Percentiles rank a stretch among this genome's conserved stretches.
Conservation (phyloP, 768 basidiomycete species). For the Pleurotus tuoliensis region DNA sequence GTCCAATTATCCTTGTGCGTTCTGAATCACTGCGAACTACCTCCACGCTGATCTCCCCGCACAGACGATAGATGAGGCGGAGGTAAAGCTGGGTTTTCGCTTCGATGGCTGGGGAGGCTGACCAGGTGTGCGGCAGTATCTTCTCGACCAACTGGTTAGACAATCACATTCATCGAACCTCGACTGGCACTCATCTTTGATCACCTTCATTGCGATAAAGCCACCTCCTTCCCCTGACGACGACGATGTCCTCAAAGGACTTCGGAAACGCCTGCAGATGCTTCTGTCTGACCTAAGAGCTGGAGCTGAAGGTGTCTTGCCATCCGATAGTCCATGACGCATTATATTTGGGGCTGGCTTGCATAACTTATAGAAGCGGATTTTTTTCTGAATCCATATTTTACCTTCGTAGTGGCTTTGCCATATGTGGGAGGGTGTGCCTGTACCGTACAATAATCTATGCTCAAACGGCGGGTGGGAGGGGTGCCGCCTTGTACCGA, state of each 20-base stretch:
- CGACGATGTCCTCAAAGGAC: conserved; percentile 32
- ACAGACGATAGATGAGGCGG: conserved; percentile 2
- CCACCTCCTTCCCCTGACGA: conserved; percentile 34
- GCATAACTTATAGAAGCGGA: too few relatives aligned
- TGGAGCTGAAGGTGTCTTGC: conserved; percentile 27
- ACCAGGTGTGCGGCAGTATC: conserved; percentile 20
- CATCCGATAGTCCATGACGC: neutral
- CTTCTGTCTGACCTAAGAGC: conserved; percentile 27
- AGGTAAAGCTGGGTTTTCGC: neutral
- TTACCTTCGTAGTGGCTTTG: too few relatives aligned
- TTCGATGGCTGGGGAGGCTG: neutral
- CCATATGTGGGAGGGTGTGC: too few relatives aligned
- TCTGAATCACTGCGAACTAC: neutral
- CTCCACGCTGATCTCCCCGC: neutral
- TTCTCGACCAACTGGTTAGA: conserved; percentile 33
- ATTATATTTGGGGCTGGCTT: too few relatives aligned
- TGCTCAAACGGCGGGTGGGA: too few relatives aligned
- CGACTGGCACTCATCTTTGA: neutral
- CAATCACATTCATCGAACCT: too few relatives aligned
- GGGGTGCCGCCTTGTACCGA: too few relatives aligned
- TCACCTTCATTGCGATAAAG: conserved; percentile 12
- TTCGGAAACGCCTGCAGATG: conserved; percentile 30
- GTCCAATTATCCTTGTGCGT: neutral
- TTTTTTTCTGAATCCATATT: too few relatives aligned
- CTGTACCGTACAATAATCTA: too few relatives aligned